A percentile compares a stretch with the other conserved stretches of the same genome.
Conservation (phyloP, 2,329 filamentous ascomycete species). For the Rasamsonia emersonii region DNA sequence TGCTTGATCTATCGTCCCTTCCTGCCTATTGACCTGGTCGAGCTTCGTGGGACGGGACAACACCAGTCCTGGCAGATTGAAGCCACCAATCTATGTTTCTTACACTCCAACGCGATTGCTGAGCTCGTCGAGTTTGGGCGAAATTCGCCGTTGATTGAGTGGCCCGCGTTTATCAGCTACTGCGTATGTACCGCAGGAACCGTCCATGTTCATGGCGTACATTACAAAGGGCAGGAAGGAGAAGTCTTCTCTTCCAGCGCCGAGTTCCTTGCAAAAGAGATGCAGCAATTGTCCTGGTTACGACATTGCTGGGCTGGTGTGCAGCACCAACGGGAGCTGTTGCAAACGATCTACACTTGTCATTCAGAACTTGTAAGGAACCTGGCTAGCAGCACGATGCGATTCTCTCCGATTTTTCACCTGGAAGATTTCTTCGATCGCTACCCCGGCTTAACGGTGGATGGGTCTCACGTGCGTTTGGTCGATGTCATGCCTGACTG, state of each 20-base stretch:
- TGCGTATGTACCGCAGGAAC: conserved; percentile 81
- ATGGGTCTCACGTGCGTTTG: conserved; percentile 66
- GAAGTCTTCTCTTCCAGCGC: conserved; percentile 56
- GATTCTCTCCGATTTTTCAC: conserved; percentile 72
- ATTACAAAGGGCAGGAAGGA: conserved; percentile 60
- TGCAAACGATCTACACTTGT: conserved; percentile 69
- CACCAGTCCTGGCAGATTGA: conserved; percentile 92
- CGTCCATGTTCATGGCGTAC: conserved; percentile 76
- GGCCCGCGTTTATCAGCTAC: conserved; percentile 79
- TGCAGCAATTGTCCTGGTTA: conserved; percentile 70
- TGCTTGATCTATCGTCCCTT: conserved; percentile 83
- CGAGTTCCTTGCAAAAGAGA: conserved; percentile 67
- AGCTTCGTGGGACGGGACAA: conserved; percentile 69
- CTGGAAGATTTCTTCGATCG: conserved; percentile 82
- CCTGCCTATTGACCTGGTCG: conserved; percentile 71
- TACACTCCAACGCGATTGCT: conserved; percentile 80
- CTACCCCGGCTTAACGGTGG: conserved; percentile 63
- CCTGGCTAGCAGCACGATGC: conserved; percentile 57
- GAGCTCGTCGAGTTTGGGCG: conserved; percentile 73
- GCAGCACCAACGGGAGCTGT: conserved; percentile 69
- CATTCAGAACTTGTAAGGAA: conserved; percentile 73
- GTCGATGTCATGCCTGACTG: conserved; percentile 56
- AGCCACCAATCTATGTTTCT: conserved; percentile 76
- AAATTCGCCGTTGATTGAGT: conserved; percentile 66
- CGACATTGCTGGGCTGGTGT: conserved; percentile 68